Evolutionary conservation across 768 basidiomycete species (phyloP).

Genomic region (Mycena pura): DNA sequence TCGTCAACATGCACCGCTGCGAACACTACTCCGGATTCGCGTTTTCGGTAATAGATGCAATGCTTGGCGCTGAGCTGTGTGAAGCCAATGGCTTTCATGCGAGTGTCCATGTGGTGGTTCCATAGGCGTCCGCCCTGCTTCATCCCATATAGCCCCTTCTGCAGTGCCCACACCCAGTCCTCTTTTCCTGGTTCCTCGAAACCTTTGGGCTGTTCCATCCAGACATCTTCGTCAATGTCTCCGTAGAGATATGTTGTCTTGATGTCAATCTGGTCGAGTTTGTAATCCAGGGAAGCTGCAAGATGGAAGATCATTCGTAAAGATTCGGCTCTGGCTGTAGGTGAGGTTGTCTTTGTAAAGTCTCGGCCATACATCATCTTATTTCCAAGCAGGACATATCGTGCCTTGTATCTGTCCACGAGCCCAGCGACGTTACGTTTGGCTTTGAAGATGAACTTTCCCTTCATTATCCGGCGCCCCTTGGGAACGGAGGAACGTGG

Average conservation of each 20-base stretch:
- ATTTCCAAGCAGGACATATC: conserved; percentile 50
- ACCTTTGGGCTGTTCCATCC: conserved; percentile 43
- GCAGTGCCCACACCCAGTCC: conserved; percentile 33
- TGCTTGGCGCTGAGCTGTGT: conserved; percentile 34
- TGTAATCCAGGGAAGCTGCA: conserved; percentile 41
- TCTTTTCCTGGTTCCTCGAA: conserved; percentile 35
- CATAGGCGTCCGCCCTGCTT: conserved; percentile 43
- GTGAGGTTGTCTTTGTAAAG: conserved; percentile 49
- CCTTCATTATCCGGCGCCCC: conserved; percentile 37
- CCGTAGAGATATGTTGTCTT: conserved; percentile 49
- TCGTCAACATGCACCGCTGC: conserved; percentile 45
- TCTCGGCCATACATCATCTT: conserved; percentile 49
- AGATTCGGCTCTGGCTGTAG: conserved; percentile 47
- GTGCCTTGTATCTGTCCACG: conserved; percentile 41
- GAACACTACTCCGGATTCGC: conserved; percentile 29
- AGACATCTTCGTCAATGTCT: conserved; percentile 36
- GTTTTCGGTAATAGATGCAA: conserved; percentile 39
- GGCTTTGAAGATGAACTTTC: conserved; percentile 36
- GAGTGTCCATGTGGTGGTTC: conserved; percentile 40
- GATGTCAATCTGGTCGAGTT: conserved; percentile 46
- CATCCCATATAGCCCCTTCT: conserved; percentile 43
- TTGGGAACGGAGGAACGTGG: conserved; percentile 25
- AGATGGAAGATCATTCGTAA: conserved; percentile 44
- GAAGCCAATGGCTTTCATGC: conserved; percentile 40
- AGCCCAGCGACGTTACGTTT: conserved; percentile 40